These are phyloP conservation scores for Omphalea diandra DNA, from an alignment of 441 rosid genomes.

Conservation along the genomic window DNA sequence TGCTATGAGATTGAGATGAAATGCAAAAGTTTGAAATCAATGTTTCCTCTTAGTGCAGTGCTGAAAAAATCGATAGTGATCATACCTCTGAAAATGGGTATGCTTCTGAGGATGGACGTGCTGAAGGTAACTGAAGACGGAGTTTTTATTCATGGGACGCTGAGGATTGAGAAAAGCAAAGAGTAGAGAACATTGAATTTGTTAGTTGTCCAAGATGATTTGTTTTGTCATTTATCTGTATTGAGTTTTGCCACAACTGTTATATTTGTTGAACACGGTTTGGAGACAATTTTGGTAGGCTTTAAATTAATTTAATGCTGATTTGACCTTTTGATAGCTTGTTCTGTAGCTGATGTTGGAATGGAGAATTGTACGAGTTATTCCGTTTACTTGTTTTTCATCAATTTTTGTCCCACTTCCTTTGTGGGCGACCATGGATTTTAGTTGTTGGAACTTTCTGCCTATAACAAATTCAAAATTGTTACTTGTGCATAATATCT, in stretches of 20 bases:
- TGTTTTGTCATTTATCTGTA: conserved; percentile 14
- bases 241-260: conserved; percentile 21
- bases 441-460: background rate
- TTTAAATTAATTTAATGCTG: conserved; percentile 11
- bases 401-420: background rate
- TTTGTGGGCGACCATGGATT: background rate
- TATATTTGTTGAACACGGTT: conserved; percentile 18
- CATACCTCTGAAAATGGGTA: conserved; percentile 20
- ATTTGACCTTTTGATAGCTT: conserved; percentile 23
- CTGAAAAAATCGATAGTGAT: conserved; percentile 36
- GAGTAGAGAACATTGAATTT: conserved; percentile 19
- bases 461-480: background rate
- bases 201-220: conserved; percentile 23
- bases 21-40: background rate
- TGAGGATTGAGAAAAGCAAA: conserved; percentile 9
- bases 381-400: conserved; percentile 10
- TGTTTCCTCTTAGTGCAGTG: conserved; percentile 31
- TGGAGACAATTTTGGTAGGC: conserved; percentile 45
- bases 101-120: conserved; percentile 20
- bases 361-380: conserved; percentile 10
- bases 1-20: background rate
- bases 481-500: background rate
- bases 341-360: conserved; percentile 21
- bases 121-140: conserved; percentile 32
- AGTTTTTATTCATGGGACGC: conserved; percentile 9